These are phyloP conservation scores for Debaryomyces sp. DNA, from an alignment of 1,139 yeast genomes.

Conservation along the genomic window DNA sequence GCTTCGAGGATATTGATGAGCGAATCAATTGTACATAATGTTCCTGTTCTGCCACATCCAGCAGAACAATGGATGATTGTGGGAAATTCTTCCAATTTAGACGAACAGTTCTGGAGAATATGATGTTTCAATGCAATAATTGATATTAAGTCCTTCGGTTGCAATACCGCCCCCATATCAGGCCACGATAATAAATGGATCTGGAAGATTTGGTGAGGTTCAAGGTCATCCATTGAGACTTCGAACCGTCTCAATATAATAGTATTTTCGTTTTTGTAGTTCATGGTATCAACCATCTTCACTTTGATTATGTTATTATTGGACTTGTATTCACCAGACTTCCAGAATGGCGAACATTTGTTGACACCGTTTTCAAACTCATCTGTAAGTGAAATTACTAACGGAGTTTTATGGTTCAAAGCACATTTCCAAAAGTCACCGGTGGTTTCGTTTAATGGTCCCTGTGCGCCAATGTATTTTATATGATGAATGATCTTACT, in stretches of 20 bases:
- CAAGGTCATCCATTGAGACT: constrained; percentile 25
- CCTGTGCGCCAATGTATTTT: constrained; percentile 81
- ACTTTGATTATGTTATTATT: constrained; percentile 36
- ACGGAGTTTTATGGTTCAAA: constrained; percentile 40
- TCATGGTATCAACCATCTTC: constrained; percentile 19
- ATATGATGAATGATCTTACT: constrained; percentile 11
- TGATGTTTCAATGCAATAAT: constrained; percentile 42
- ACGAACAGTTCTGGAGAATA: constrained; percentile 22
- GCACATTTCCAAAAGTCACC: constrained; percentile 84
- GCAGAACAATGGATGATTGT: constrained; percentile 84
- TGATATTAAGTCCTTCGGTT: constrained; percentile 44
- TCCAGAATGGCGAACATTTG: constrained; percentile 62
- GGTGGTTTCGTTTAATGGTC: constrained; percentile 75
- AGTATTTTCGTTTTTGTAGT: constrained; percentile 14
- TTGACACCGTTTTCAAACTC: constrained; percentile 54
- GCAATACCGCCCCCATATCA: constrained; percentile 49
- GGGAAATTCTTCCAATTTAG: constrained; percentile 31
- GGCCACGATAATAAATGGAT: constrained; percentile 56
- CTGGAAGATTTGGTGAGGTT: constrained; percentile 42
- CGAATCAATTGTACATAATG: constrained; percentile 76
- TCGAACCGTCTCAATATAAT: constrained; percentile 40
- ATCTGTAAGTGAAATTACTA: constrained; percentile 53
- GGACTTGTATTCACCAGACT: constrained; percentile 46
- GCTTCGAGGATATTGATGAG: constrained; percentile 48
- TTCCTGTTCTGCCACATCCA: constrained; percentile 92